Conservation (phyloP, 768 basidiomycete genomes). For the Termitomyces sp. region DNA sequence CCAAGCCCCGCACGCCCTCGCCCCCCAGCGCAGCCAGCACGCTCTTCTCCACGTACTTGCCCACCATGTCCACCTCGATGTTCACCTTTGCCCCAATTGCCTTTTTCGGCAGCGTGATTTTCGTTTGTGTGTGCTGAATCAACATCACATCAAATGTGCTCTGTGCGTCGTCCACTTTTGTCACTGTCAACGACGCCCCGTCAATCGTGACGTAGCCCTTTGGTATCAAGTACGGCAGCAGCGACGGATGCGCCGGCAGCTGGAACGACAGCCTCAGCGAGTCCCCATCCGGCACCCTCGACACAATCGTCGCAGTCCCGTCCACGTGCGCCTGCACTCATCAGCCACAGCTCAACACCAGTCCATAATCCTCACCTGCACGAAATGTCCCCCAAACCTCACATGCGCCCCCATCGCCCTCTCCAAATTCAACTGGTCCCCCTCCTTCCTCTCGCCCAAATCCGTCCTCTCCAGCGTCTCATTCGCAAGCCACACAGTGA, state of each 20-base stretch:
- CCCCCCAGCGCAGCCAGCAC: slow-evolving; percentile 63
- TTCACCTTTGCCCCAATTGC: slow-evolving; percentile 80
- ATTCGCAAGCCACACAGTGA: slow-evolving; percentile 94
- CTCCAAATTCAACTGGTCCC: slow-evolving; percentile 87
- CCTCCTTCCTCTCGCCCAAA: slow-evolving; percentile 77
- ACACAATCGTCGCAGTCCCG: slow-evolving; percentile 74
- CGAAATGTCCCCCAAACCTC: slow-evolving; percentile 96
- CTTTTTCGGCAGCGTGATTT: slow-evolving; percentile 80
- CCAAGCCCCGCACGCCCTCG: no score
- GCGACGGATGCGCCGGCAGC: slow-evolving; percentile 61
- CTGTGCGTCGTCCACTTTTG: slow-evolving; percentile 62
- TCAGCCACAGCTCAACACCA: not conserved
- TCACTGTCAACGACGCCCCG: slow-evolving; percentile 91
- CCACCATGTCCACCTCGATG: slow-evolving; percentile 93
- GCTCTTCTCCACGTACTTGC: slow-evolving; percentile 88
- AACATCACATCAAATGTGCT: slow-evolving; percentile 88
- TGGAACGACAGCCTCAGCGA: slow-evolving; percentile 85
- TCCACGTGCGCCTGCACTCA: slow-evolving; percentile 85
- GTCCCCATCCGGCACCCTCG: slow-evolving; percentile 73
- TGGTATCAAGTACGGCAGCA: slow-evolving; percentile 81
- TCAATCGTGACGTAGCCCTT: slow-evolving; percentile 97
- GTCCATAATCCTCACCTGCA: slow-evolving; percentile 62
- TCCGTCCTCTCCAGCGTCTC: slow-evolving; percentile 92
- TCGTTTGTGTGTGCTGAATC: slow-evolving; percentile 90
- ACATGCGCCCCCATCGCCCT: slow-evolving; percentile 91